These are phyloP conservation scores for Dictyostelium firmibasis DNA, from an alignment of 78 protist species.

Conservation along the genomic window DNA sequence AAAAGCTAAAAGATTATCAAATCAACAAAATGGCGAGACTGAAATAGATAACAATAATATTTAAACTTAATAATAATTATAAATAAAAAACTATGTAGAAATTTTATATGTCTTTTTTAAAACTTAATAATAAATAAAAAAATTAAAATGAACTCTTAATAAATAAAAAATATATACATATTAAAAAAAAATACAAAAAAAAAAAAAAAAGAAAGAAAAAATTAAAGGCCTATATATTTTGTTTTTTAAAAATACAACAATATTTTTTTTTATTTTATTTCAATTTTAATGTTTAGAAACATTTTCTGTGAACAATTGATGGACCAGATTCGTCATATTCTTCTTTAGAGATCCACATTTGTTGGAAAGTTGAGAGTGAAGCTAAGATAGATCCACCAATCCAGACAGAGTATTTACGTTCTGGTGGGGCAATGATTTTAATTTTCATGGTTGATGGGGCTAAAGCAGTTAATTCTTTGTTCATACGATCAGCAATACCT, in stretches of 20 bases:
- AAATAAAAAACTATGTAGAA: background rate
- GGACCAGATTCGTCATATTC: conserved; percentile 97
- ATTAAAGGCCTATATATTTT: too few relatives aligned
- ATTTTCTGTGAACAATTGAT: conserved; percentile 95
- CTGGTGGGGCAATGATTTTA: conserved; percentile 87
- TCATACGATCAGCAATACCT: conserved; percentile 70
- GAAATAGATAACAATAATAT: background rate
- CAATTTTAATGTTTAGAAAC: conserved; percentile 87
- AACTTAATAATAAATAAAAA: too few relatives aligned
- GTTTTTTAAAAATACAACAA: background rate
- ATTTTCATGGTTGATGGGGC: conserved; percentile 71
- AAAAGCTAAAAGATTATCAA: background rate
- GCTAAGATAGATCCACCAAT: conserved; percentile 98
- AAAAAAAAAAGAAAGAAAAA: too few relatives aligned
- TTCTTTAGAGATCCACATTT: conserved; percentile 95
- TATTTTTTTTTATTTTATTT: too few relatives aligned
- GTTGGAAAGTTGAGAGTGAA: conserved; percentile 94
- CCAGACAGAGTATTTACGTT: conserved; percentile 97
- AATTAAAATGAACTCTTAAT: background rate
- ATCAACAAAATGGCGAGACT: background rate
- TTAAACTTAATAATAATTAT: background rate
- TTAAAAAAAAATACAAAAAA: too few relatives aligned
- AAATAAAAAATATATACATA: too few relatives aligned
- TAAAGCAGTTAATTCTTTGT: conserved; percentile 44
- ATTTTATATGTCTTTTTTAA: too few relatives aligned